Evolutionary conservation across 345 rosid genomes (phyloP).

Genomic region (Corymbia maculata): DNA sequence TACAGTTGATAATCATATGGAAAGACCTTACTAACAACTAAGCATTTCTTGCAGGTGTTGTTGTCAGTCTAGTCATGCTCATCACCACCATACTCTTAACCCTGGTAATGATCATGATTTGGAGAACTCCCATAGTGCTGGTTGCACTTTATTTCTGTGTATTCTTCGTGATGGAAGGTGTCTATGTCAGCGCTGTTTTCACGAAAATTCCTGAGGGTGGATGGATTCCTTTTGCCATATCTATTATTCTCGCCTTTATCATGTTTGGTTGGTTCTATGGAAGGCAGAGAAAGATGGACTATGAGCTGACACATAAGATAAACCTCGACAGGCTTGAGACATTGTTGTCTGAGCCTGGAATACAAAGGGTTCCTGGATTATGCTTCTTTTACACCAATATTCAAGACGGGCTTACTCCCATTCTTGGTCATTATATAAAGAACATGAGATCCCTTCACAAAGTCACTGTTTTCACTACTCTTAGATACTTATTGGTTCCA

Average conservation of each 20-base stretch:
- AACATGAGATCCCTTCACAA: constrained; percentile 76
- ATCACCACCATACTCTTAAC: constrained; percentile 67
- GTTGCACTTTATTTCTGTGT: constrained; percentile 53
- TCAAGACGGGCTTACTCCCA: constrained; percentile 71
- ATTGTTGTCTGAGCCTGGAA: constrained; percentile 49
- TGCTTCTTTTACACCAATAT: constrained; percentile 85
- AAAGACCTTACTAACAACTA: background rate
- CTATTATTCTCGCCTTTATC: constrained; percentile 58
- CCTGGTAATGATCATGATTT: constrained; percentile 76
- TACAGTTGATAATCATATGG: background rate
- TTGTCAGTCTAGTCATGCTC: constrained; percentile 83
- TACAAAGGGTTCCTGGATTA: constrained; percentile 70
- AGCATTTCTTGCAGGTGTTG: constrained; percentile 44
- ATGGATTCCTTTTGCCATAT: constrained; percentile 88
- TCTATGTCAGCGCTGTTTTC: constrained; percentile 69
- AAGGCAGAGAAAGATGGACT: constrained; percentile 68
- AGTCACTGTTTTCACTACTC: constrained; percentile 67
- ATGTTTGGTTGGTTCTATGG: constrained; percentile 95
- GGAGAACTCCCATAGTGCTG: constrained; percentile 58
- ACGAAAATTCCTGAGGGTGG: constrained; percentile 75
- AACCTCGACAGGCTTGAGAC: constrained; percentile 42
- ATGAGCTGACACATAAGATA: constrained; percentile 59
- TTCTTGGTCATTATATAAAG: constrained; percentile 69
- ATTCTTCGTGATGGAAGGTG: constrained; percentile 69
- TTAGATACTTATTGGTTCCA: constrained; percentile 50